These are phyloP conservation scores for Blastosporella zonata DNA, from an alignment of 1,284 basidiomycete species.

Conservation along the genomic window DNA sequence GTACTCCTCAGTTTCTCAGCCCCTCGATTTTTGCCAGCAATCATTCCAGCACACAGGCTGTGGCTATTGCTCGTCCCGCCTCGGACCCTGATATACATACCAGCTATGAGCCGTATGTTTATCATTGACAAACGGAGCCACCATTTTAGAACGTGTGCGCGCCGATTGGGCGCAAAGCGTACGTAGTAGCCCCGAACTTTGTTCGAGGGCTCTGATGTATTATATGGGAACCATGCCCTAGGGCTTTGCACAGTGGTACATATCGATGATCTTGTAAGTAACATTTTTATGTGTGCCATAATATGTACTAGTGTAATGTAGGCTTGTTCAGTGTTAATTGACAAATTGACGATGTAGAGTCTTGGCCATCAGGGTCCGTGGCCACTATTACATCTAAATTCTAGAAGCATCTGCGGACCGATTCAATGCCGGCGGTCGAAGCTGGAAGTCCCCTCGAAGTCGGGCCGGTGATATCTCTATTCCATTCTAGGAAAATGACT, in stretches of 20 bases:
- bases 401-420: neutral
- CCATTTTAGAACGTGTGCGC: slow-evolving; percentile 1
- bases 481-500: slow-evolving; percentile 6
- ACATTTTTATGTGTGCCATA: slow-evolving; percentile 5
- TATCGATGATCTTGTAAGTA: slow-evolving; percentile 2
- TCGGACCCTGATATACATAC: slow-evolving; percentile 13
- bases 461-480: slow-evolving; percentile 2
- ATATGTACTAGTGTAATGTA: slow-evolving; percentile 7
- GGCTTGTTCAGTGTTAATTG: slow-evolving; percentile 1
- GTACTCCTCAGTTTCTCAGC: slow-evolving; percentile 11
- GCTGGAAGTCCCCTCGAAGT: neutral
- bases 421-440: slow-evolving; percentile 9
- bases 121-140: slow-evolving; percentile 4
- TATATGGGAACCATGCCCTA: slow-evolving; percentile 4
- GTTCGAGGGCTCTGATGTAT: slow-evolving; percentile 6
- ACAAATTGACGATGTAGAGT: neutral
- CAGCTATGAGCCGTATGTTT: slow-evolving; percentile 12
- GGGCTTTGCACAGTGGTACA: neutral
- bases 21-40: slow-evolving; percentile 7
- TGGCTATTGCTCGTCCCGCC: slow-evolving; percentile 4
- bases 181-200: neutral
- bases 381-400: slow-evolving; percentile 10
- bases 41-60: slow-evolving; percentile 4
- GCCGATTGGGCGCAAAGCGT: slow-evolving; percentile 3
- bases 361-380: neutral